Evolutionary conservation across 2,329 filamentous ascomycete genomes (phyloP).

Genomic region (Zymoseptoria tritici): DNA sequence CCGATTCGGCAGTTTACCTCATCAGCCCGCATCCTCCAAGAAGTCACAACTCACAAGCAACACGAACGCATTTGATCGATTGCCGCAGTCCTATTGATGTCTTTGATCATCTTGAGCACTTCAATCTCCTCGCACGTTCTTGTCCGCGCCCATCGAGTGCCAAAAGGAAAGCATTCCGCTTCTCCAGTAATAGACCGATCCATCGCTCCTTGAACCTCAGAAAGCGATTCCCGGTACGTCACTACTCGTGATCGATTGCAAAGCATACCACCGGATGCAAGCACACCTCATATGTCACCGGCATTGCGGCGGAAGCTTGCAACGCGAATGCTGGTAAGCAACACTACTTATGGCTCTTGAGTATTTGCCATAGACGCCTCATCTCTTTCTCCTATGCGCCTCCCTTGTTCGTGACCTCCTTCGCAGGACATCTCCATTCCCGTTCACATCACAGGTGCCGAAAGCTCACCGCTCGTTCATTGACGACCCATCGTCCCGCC

Average conservation of each 20-base stretch:
- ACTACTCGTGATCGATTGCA: background rate
- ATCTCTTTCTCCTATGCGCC: background rate
- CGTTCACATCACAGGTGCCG: no score
- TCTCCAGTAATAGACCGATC: no score
- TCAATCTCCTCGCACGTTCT: background rate
- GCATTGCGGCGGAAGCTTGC: background rate
- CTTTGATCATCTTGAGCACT: no score
- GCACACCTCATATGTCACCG: background rate
- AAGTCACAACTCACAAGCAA: no score
- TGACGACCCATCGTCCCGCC: background rate
- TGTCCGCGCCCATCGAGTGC: background rate
- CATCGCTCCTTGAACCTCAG: no score
- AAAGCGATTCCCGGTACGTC: background rate
- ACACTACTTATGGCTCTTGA: background rate
- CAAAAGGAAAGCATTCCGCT: no score
- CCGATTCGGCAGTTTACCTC: no score
- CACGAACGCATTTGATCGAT: no score
- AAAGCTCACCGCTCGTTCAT: no score
- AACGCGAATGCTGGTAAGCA: background rate
- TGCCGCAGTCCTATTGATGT: no score
- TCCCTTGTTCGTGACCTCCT: background rate
- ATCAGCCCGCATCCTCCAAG: no score
- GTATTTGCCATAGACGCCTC: background rate
- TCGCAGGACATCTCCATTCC: background rate
- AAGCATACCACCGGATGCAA: background rate